Conservation (phyloP, 257 asterid genomes). For the Rubia yunnanensis region DNA sequence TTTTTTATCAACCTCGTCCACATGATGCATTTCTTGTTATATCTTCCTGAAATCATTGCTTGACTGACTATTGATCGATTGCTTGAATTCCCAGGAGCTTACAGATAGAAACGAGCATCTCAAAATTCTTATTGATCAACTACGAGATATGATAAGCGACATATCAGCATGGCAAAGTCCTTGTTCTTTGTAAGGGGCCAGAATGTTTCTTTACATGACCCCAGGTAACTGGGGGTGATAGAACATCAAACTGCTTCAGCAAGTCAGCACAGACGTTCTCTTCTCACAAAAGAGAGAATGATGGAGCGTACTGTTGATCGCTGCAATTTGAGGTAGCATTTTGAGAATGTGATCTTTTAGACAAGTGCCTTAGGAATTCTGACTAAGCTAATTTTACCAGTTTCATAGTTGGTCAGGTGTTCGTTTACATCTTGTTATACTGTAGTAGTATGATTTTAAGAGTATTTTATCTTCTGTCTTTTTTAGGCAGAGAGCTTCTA, state of each 20-base stretch:
- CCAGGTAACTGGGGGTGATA: neutral
- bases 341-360: neutral
- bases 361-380: neutral
- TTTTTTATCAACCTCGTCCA: neutral
- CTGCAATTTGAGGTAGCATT: neutral
- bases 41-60: neutral
- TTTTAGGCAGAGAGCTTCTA: neutral
- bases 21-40: neutral
- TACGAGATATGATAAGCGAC: slow-evolving; percentile 59
- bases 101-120: slow-evolving; percentile 50
- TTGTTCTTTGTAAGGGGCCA: slow-evolving; percentile 35
- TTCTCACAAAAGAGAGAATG: neutral
- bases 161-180: slow-evolving; percentile 88
- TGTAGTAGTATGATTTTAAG: neutral
- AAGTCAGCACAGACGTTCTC: too few species aligned
- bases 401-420: neutral
- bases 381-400: neutral
- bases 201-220: neutral
- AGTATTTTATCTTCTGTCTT: neutral
- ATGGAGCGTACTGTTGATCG: neutral
- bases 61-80: slow-evolving; percentile 2
- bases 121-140: slow-evolving; percentile 65
- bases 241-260: neutral
- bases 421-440: neutral
- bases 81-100: slow-evolving; percentile 39